Conservation (phyloP, 768 basidiomycete genomes). For the Amanita rimosa region DNA sequence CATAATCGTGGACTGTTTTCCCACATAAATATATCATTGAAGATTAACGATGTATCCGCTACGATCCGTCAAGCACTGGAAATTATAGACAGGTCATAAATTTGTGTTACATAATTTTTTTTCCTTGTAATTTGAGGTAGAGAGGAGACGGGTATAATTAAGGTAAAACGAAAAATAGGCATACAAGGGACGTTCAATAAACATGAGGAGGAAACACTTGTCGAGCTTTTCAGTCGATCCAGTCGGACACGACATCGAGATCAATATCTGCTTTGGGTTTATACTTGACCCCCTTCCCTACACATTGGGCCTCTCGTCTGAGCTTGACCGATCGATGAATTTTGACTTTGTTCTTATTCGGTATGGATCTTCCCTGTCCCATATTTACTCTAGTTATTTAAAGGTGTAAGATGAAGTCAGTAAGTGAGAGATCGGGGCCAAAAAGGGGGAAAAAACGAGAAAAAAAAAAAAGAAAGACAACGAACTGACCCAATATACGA, state of each 20-base stretch:
- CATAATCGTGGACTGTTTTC: no score
- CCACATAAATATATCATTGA: not conserved
- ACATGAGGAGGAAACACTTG: no score
- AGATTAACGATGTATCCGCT: not conserved
- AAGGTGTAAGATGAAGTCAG: no score
- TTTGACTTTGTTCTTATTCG: constrained; percentile 29
- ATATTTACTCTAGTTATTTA: constrained; percentile 24
- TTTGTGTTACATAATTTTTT: no score
- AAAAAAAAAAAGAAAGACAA: no score
- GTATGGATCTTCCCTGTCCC: constrained; percentile 27
- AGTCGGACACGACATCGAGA: constrained; percentile 18
- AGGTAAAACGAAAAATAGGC: not conserved
- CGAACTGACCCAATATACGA: constrained; percentile 20
- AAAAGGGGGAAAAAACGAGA: no score
- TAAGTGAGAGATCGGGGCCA: no score
- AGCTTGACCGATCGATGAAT: constrained; percentile 41
- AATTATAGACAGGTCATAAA: not conserved
- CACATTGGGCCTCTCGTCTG: constrained; percentile 39
- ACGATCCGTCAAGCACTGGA: not conserved
- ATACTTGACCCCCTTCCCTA: constrained; percentile 20
- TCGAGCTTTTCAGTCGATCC: constrained; percentile 28
- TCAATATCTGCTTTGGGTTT: constrained; percentile 12
- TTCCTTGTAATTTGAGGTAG: not conserved
- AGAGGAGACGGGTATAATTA: not conserved
- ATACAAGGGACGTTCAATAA: no score